phyloP scores from a whole-genome alignment of 2,329 filamentous ascomycete species.

The Aspergillus tanneri region DNA sequence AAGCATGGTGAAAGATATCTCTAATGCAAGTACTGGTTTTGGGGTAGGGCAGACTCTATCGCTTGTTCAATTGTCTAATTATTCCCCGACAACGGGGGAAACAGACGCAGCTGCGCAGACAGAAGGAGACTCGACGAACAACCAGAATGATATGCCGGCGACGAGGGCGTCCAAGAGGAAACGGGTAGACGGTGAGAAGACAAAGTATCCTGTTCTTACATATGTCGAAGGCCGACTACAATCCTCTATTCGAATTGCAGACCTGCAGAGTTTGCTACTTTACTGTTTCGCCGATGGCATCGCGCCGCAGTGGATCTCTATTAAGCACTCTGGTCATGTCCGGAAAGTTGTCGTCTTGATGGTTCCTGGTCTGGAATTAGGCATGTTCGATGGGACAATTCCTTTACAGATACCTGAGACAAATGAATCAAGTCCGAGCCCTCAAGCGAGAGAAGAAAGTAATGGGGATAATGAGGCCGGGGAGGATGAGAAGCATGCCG shows the following conservation, averaged over 20 bases:
- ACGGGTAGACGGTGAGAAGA: slow-evolving; percentile 42
- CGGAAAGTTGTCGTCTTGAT: slow-evolving; percentile 82
- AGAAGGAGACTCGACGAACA: slow-evolving; percentile 6
- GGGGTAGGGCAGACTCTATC: slow-evolving; percentile 36
- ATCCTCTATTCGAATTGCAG: slow-evolving; percentile 56
- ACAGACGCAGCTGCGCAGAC: slow-evolving; percentile 5
- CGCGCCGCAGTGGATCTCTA: slow-evolving; percentile 63
- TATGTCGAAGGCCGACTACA: slow-evolving; percentile 56
- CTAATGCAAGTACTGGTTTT: slow-evolving; percentile 21
- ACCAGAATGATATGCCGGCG: slow-evolving; percentile 19
- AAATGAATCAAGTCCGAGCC: slow-evolving; percentile 4
- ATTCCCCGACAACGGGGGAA: slow-evolving; percentile 13
- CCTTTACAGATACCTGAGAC: slow-evolving; percentile 34
- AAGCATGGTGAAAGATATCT: slow-evolving; percentile 19
- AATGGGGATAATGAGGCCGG: slow-evolving; percentile 13
- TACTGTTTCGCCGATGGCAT: slow-evolving; percentile 62
- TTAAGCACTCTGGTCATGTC: slow-evolving; percentile 57
- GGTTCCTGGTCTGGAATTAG: slow-evolving; percentile 86
- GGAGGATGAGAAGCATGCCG: slow-evolving; percentile 25
- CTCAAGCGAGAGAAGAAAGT: not conserved
- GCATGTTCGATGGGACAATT: slow-evolving; percentile 73
- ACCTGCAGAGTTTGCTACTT: slow-evolving; percentile 58
- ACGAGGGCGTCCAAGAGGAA: slow-evolving; percentile 30
- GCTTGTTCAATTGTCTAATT: slow-evolving; percentile 25
- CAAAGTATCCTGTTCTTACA: slow-evolving; percentile 54